Base-by-base conservation (phyloP, 805 yeast genomes). In the Maudiozyma turicensis region DNA sequence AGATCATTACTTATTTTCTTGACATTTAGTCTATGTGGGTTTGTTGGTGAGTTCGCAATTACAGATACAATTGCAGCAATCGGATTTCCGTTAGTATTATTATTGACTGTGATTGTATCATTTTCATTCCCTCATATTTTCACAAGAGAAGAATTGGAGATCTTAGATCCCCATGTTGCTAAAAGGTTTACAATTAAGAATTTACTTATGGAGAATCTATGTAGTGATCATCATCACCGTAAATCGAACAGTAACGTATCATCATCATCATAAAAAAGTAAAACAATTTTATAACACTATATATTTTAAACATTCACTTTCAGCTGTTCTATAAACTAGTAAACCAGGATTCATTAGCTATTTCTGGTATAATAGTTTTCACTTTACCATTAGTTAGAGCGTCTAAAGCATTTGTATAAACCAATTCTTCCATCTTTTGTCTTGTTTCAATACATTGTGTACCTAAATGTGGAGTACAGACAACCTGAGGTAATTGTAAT, bases 41-140 rank as follows among this genome's bases (percentile, higher is more conserved):
- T 83, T 47, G 84, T 76, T 1, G 84, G 80, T 0, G 98, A 95
- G 61, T 84, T 88, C 54, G 93, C 81, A 0, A 88, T 91, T 33
- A 85, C 95, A 0, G 78, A 82, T 60, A 87, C 96, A 0, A 80
- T 74, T 51, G 98, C 93, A 0, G 97, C 98, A 0, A 87, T 91
- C 33, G 98, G 95, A 2, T 91, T 93, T 60, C 98, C 99, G 0
- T 84, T 88, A 3, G 86, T 93, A 0, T 68, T 91, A 45, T 66
- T 91, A 59, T 50, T 73, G 2, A 75, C 81, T 47, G 90, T 86
- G 50, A 74, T 84, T 26, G 68, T 80, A 0, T 78, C 88, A 10
- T 74, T 80, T 59, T 56, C 75, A 6, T 81, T 95, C 69, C 86
- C 85, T 0, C 64, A 60, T 47, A 60, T 84, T 1, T 84, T 90